Evolutionary conservation across 2,329 filamentous ascomycete species (phyloP).

Genomic region (Penicillium sp.): DNA sequence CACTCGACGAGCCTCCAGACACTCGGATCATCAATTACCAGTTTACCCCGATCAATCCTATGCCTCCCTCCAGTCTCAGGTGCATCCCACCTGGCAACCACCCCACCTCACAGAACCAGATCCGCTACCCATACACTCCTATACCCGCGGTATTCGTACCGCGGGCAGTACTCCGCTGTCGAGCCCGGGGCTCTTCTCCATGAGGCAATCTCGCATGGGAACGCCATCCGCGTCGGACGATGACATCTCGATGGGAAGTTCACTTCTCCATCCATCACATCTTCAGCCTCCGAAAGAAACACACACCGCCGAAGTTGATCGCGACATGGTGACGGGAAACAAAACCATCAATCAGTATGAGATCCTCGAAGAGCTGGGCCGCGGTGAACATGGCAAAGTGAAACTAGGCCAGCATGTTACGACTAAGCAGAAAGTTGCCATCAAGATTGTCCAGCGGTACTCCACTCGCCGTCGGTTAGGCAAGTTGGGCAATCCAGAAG

Average conservation of each 20-base stretch:
- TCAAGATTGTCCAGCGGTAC: constrained; percentile 97
- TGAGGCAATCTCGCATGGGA: constrained; percentile 34
- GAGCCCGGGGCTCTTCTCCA: constrained; percentile 48
- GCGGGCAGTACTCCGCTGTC: constrained; percentile 50
- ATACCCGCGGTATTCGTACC: constrained; percentile 39
- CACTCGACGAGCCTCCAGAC: constrained; percentile 32
- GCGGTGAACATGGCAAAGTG: constrained; percentile 95
- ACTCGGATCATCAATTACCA: constrained; percentile 40
- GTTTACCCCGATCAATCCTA: constrained; percentile 52
- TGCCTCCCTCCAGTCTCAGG: constrained; percentile 46
- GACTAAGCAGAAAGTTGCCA: constrained; percentile 78
- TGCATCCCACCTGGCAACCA: constrained; percentile 42
- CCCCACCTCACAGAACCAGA: constrained; percentile 41
- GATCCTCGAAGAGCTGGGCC: constrained; percentile 91
- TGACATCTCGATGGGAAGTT: constrained; percentile 50
- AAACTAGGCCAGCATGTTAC: constrained; percentile 83
- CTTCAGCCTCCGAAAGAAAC: constrained; percentile 77
- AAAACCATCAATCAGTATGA: constrained; percentile 98
- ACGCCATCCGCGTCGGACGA: constrained; percentile 39
- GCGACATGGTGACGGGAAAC: constrained; percentile 82
- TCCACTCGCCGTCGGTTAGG: constrained; percentile 92
- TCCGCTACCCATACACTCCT: constrained; percentile 19
- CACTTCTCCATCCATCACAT: constrained; percentile 69
- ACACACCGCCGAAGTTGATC: constrained; percentile 86
- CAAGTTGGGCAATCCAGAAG: constrained; percentile 64